Base-by-base conservation (phyloP, 805 yeast genomes). In the Candida ulmi region DNA sequence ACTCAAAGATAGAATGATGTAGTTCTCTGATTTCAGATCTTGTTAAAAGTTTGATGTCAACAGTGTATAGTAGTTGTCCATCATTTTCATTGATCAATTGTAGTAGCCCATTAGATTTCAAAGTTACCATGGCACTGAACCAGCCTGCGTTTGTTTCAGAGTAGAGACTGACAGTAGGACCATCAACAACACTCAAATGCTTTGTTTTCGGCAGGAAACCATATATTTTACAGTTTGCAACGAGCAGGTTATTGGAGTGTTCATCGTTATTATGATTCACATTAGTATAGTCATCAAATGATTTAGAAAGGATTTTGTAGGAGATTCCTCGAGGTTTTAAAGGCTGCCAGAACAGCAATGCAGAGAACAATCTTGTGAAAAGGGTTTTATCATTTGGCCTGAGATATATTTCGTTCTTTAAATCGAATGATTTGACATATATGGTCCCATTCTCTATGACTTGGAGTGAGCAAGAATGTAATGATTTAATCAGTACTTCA, bases 41-140 rank as follows among this genome's bases (percentile, higher is more conserved):
- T 51, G 74, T 63, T 12, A 83, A 52, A 11, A 56, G 46, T 13
- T 72, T 68, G 13, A 83, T 60, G 52, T 83, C 77, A 6, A 84
- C 58, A 2, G 84, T 68, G 55, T 77, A 80, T 3, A 83, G 53
- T 12, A 74, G 50, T 2, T 78, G 64, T 1, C 88, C 87, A 60
- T 83, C 88, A 38, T 68, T 67, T 54, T 81, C 87, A 27, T 75
- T 62, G 15, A 81, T 61, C 35, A 84, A 58, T 46, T 83, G 77
- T 25, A 84, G 60, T 5, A 63, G 53, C 4, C 93, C 93, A 50
- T 78, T 69, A 1, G 83, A 72, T 52, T 75, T 76, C 31, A 84
- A 54, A 15, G 78, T 81, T 0, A 85, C 88, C 81, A 79, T 80
- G 1, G 84, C 76, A 38, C 68, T 71, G 52, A 82, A 82, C 91